A percentile compares a stretch with the other conserved stretches of the same genome.
Conservation (phyloP, 163 green algal genomes). For the Chlorella variabilis region DNA sequence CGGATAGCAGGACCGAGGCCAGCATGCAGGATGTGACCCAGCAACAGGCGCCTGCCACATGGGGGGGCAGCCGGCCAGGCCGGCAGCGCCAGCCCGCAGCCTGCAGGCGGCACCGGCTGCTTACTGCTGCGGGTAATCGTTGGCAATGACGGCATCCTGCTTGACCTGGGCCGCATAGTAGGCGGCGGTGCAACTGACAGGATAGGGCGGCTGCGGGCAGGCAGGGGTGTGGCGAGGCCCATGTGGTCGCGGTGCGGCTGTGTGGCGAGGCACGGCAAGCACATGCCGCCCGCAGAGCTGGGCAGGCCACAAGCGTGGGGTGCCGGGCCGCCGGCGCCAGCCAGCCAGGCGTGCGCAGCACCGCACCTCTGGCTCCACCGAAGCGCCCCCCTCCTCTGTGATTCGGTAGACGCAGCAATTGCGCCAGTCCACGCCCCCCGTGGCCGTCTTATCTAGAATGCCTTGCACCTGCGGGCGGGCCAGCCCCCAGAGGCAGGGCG, state of each 20-base stretch:
- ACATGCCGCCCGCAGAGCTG: background rate
- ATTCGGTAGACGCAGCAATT: constrained; percentile 62
- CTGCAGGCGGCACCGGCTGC: too few relatives aligned
- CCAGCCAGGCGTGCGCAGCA: background rate
- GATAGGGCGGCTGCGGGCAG: constrained; percentile 40
- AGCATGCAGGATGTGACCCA: too few relatives aligned
- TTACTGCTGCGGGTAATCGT: constrained; percentile 47
- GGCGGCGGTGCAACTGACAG: constrained; percentile 53
- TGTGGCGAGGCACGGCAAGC: too few relatives aligned
- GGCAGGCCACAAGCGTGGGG: background rate
- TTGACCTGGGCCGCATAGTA: constrained; percentile 45
- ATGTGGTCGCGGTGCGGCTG: background rate
- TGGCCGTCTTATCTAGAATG: constrained; percentile 15
- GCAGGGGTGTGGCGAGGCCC: background rate
- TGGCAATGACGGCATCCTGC: constrained; percentile 41
- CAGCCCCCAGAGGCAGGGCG: background rate
- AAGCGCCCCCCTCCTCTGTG: constrained; percentile 30
- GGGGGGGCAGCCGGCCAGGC: too few relatives aligned
- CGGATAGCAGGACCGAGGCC: background rate
- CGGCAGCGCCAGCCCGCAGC: too few relatives aligned
- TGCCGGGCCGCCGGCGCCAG: too few relatives aligned
- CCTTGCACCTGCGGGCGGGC: constrained; percentile 7
- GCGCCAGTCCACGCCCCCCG: constrained; percentile 49
- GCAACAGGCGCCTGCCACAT: too few relatives aligned
- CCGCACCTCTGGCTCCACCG: constrained; percentile 44